Percentiles rank a stretch among this genome's conserved stretches.
phyloP scores from a whole-genome alignment of 2,329 filamentous ascomycete genomes.

The Parasarocladium wereldwijsianum region DNA sequence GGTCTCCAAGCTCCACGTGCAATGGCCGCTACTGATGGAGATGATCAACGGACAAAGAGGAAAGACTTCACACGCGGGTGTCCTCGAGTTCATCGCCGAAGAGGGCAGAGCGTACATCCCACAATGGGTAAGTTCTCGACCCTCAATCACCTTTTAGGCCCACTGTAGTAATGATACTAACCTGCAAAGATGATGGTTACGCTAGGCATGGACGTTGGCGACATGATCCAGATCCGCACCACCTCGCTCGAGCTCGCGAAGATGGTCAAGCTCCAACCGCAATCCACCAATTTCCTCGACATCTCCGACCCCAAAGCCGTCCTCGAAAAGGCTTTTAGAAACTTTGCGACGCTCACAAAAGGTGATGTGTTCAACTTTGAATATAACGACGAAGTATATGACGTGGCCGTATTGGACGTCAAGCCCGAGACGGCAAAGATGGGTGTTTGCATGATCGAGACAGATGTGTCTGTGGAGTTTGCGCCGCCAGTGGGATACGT shows the following conservation, averaged over 20 bases:
- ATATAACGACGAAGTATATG: slow-evolving; percentile 90
- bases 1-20: slow-evolving; percentile 87
- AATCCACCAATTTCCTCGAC: slow-evolving; percentile 85
- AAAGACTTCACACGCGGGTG: slow-evolving; percentile 79
- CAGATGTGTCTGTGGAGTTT: slow-evolving; percentile 92
- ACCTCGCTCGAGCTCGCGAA: slow-evolving; percentile 82
- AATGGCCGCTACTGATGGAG: slow-evolving; percentile 96
- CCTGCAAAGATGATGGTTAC: slow-evolving; percentile 77
- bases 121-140: slow-evolving; percentile 56
- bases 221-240: slow-evolving; percentile 88
- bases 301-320: slow-evolving; percentile 97
- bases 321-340: slow-evolving; percentile 88
- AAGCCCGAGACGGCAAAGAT: slow-evolving; percentile 74
- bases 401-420: slow-evolving; percentile 85
- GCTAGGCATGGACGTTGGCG: slow-evolving; percentile 74
- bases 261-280: slow-evolving; percentile 92
- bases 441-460: slow-evolving; percentile 89
- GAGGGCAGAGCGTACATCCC: slow-evolving; percentile 94
- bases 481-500: slow-evolving; percentile 88
- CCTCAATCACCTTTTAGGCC: neutral
- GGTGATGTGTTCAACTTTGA: slow-evolving; percentile 92
- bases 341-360: slow-evolving; percentile 85
- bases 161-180: neutral
- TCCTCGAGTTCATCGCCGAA: slow-evolving; percentile 93
- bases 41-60: slow-evolving; percentile 74